Base-by-base conservation (phyloP, 2,329 filamentous ascomycete species). In the Dryadomyces quercivorus region DNA sequence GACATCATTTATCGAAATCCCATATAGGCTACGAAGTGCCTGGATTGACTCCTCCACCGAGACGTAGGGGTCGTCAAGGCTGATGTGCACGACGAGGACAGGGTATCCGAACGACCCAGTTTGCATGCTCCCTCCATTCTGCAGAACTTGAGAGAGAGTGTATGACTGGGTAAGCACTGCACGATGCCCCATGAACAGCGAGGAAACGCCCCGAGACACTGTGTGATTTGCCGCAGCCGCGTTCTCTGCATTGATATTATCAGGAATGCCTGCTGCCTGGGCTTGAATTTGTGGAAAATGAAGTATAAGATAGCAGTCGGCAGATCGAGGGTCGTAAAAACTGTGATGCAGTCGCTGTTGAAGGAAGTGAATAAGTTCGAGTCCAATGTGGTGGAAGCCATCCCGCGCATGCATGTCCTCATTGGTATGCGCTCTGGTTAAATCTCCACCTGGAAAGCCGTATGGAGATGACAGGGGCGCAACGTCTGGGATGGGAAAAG, bases 1-100 rank as follows among this genome's bases (percentile, higher is more conserved):
- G 3, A 55, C 18, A 7, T 58, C 53, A 21, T 57, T 50, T 5
- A 59, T 18, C 8, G 58, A 42, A 13, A 51, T 34, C 10, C 59
- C 61, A 50, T 62, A 62, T n/a, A 62, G 51, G 50, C 55, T 60
- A 34, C 52, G 57, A 12, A 62, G 55, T 5, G 56, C 57, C 9
- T 54, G 55, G 38, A 54, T 44, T 8, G 53, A 45, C 2, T 57
- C 58, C 2, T 57, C 55, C 12, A 34, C 38, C 1, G 59, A 45
- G 21, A 61, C 26, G 40, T 58, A 55, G 1, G 57, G 56, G 34
- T 62, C 61, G 9, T 55, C 52, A 0, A 61, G 21, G 12, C 42
- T 45, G 20, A 61, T 31, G 26, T 51, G 53, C 2, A 55, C 42
- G 5, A 51, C 31, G 2, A 56, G 20, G 7, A 61, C 47, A 0